These are phyloP conservation scores for Spathaspora sp. DNA, from an alignment of 805 yeast genomes.

Conservation along the genomic window DNA sequence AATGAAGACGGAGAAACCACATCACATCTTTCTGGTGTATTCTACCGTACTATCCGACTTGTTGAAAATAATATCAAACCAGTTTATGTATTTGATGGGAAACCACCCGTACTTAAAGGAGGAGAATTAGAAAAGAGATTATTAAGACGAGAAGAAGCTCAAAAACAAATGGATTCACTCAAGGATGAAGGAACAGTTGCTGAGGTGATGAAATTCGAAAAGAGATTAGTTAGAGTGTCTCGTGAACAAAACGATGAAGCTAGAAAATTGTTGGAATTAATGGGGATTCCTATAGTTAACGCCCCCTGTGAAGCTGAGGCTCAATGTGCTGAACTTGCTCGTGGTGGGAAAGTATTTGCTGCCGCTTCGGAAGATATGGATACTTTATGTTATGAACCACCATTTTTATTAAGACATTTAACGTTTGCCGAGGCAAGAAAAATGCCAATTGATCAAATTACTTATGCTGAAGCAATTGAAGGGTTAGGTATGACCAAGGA, in stretches of 20 bases:
- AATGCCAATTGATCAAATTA: conserved; percentile 84
- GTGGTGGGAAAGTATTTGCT: conserved; percentile 87
- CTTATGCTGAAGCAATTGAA: conserved; percentile 61
- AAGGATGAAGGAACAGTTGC: conserved; percentile 79
- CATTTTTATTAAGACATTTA: conserved; percentile 77
- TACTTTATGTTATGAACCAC: conserved; percentile 88
- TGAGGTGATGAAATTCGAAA: conserved; percentile 71
- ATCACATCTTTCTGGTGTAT: conserved; percentile 94
- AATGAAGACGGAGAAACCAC: conserved; percentile 87
- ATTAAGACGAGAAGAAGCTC: conserved; percentile 79
- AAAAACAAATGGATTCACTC: conserved; percentile 65
- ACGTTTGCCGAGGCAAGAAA: conserved; percentile 94
- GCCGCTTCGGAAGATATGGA: conserved; percentile 99
- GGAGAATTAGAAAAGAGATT: conserved; percentile 89
- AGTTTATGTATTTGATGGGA: conserved; percentile 94
- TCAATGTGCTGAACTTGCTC: conserved; percentile 92
- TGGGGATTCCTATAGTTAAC: conserved; percentile 93
- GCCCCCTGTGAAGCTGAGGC: conserved; percentile 99
- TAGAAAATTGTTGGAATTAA: conserved; percentile 66
- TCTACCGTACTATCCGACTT: conserved; percentile 86
- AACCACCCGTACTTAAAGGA: conserved; percentile 91
- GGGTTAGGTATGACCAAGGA: conserved; percentile 71
- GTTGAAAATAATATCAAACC: conserved; percentile 95
- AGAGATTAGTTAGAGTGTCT: conserved; percentile 86
- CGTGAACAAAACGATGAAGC: conserved; percentile 94